A percentile compares a stretch with the other conserved stretches of the same genome.
These are phyloP conservation scores for Saussurea involucrata DNA, from an alignment of 129 eudicot genomes.

Conservation along the genomic window DNA sequence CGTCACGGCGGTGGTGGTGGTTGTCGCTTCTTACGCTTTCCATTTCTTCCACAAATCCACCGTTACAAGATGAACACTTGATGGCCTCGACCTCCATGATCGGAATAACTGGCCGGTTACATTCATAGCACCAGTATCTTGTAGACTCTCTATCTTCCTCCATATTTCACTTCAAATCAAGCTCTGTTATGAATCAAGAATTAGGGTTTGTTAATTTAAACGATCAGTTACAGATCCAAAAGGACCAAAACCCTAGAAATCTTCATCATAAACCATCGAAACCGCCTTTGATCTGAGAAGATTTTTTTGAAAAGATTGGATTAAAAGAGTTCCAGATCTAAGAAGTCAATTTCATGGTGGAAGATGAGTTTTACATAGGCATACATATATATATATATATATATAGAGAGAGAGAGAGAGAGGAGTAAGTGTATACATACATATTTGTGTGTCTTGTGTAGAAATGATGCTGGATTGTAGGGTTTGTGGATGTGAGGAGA, in stretches of 20 bases:
- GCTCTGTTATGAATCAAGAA: conserved; percentile 1
- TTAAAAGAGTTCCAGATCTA: background rate
- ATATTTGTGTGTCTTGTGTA: background rate
- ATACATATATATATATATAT: background rate
- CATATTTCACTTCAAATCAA: conserved; percentile 36
- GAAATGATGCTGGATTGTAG: background rate
- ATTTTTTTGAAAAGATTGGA: background rate
- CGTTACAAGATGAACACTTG: conserved; percentile 62
- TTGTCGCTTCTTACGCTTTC: conserved; percentile 28
- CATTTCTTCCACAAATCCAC: conserved; percentile 76
- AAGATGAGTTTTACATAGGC: background rate
- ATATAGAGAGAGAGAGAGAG: background rate
- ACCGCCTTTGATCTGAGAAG: background rate
- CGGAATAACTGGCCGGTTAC: conserved; percentile 50
- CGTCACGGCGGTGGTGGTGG: background rate
- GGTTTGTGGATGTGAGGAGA: background rate
- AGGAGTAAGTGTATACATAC: background rate
- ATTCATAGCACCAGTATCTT: conserved; percentile 67
- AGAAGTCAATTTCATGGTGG: background rate
- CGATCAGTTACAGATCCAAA: background rate
- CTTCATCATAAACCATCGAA: background rate
- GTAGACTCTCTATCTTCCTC: conserved; percentile 56
- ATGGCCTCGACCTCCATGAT: conserved; percentile 48
- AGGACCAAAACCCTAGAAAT: conserved; percentile 13
- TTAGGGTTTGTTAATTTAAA: background rate